phyloP scores from a whole-genome alignment of 768 basidiomycete genomes.

The Boletus insuetus region DNA sequence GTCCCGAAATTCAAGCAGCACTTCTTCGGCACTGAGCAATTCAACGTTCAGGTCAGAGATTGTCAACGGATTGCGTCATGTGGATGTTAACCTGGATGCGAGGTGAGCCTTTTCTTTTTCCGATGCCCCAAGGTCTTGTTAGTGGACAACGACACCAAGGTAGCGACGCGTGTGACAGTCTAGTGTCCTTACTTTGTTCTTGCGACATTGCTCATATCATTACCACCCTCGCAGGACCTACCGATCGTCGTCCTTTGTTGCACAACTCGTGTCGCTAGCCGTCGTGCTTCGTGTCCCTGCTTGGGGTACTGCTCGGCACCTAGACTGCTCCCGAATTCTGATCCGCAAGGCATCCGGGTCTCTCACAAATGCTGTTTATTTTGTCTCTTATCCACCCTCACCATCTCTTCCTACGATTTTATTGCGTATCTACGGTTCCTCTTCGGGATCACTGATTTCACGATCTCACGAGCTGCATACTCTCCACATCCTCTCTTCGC shows the following conservation, averaged over 20 bases:
- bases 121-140: conserved; percentile 23
- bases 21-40: conserved; percentile 36
- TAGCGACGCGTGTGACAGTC: conserved; percentile 36
- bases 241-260: conserved; percentile 55
- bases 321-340: conserved; percentile 48
- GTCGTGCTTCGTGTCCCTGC: conserved; percentile 52
- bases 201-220: conserved; percentile 17
- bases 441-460: conserved; percentile 83
- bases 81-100: conserved; percentile 53
- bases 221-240: conserved; percentile 50
- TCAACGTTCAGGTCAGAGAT: conserved; percentile 42
- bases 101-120: conserved; percentile 55
- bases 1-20: conserved; percentile 29
- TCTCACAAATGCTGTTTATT: conserved; percentile 95
- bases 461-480: conserved; percentile 83
- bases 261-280: conserved; percentile 54
- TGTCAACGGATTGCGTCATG: conserved; percentile 62
- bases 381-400: conserved; percentile 71
- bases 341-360: conserved; percentile 87
- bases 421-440: conserved; percentile 89
- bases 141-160: conserved; percentile 30
- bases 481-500: conserved; percentile 85
- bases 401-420: conserved; percentile 63
- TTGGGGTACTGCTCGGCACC: conserved; percentile 50
- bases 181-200: conserved; percentile 25